phyloP scores from a whole-genome alignment of 495 filamentous ascomycete genomes.

The Monascus purpureus region DNA sequence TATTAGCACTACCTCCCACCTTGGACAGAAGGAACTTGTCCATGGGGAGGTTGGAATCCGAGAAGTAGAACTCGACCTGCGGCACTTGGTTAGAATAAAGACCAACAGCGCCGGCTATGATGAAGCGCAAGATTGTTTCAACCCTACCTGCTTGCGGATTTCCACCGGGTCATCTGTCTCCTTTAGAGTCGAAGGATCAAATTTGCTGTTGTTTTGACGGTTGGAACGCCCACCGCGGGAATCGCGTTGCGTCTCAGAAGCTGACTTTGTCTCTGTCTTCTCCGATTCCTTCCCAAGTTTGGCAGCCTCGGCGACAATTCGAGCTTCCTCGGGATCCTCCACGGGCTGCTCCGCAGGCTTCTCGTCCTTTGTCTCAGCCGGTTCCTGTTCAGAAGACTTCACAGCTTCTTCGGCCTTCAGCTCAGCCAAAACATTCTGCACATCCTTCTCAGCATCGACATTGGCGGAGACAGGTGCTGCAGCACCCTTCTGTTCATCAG shows the following conservation, averaged over 20 bases:
- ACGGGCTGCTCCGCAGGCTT: constrained; percentile 7
- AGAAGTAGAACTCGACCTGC: constrained; percentile 96
- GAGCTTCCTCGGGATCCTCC: constrained; percentile 27
- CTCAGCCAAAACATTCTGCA: constrained; percentile 32
- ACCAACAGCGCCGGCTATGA: constrained; percentile 1
- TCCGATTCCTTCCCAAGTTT: constrained; percentile 32
- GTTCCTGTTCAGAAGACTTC: constrained; percentile 3
- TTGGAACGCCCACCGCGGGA: constrained; percentile 7
- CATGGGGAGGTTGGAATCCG: constrained; percentile 74
- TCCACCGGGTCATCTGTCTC: constrained; percentile 57
- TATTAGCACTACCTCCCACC: constrained; percentile 65
- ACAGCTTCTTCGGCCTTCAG: constrained; percentile 23
- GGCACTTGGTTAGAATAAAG: constrained; percentile 2
- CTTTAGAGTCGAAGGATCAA: constrained; percentile 45
- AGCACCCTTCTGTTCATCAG: constrained; percentile 25
- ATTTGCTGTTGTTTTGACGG: constrained; percentile 40
- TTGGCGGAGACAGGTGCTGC: constrained; percentile 14
- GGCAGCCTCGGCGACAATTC: constrained; percentile 29
- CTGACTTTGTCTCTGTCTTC: constrained; percentile 19
- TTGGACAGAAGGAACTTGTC: constrained; percentile 75
- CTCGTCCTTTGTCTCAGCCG: constrained; percentile 12
- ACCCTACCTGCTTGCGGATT: constrained; percentile 63
- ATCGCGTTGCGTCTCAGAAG: constrained; percentile 11
- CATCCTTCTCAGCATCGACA: constrained; percentile 30
- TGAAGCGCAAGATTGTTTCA: background rate